Base-by-base conservation (phyloP, 2,329 filamentous ascomycete genomes). In the Claviceps purpurea region DNA sequence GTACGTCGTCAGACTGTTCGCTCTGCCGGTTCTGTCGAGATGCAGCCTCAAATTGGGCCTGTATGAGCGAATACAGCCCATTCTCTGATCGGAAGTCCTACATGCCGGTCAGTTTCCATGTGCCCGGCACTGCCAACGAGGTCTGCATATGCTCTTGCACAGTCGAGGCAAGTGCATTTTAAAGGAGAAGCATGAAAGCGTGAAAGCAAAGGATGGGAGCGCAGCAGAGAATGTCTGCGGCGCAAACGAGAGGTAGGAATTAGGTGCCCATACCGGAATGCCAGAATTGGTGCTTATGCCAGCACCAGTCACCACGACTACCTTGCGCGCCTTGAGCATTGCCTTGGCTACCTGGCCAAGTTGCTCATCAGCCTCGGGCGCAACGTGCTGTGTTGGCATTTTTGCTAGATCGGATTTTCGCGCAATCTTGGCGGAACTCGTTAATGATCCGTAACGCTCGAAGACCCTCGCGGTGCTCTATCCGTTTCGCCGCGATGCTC, bases 231-330 rank as follows among this genome's bases (percentile, higher is more conserved):
- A 26, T 26, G 24, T 26, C 24, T 26, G 24, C 24, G 24, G 24
- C 24, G 30, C 30, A 11, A 30, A 30, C 26, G 8, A 11, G 20
- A 38, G 22, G 46, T 18, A 48, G n/a, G 6, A 18, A 5, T n/a
- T 43, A 20, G 18, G n/a, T 5, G 18, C 3, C 6, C 64, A 55
- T 71, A 87, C 84, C 49, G 84, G 84, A 62, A 87, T 87, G 52
- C 84, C 84, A 56, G 82, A 86, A 63, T 86, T 87, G 49, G 84
- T 87, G 62, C 82, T 85, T 62, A 87, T 87, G 50, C 84, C 84
- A 48, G 84, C 84, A 49, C 84, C 84, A 0, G 84, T 87, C 37
- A 87, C 73, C 20, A 87, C 78, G 8, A 87, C 74, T n/a, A 86
- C 74, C 63, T 85, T 87, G 56, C 76, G 78, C 11, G 84, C 77